Conservation (phyloP, 2,329 filamentous ascomycete species). For the Elsinoe batatas region DNA sequence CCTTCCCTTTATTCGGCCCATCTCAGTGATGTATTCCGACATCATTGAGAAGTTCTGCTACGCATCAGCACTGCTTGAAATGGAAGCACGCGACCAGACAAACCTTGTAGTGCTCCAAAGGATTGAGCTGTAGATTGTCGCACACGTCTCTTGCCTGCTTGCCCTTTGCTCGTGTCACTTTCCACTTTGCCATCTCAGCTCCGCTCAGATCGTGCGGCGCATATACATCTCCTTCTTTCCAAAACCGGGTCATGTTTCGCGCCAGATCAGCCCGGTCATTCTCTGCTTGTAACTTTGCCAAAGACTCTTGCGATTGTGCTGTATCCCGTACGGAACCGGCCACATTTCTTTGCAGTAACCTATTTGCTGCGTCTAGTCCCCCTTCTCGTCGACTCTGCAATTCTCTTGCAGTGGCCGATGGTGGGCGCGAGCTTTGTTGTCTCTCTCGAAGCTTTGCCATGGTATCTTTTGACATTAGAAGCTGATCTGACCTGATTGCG, state of each 20-base stretch:
- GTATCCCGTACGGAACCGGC: not conserved
- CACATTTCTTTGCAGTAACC: not conserved
- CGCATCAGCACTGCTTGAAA: constrained; percentile 15
- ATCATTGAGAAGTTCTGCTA: constrained; percentile 82
- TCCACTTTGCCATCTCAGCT: constrained; percentile 74
- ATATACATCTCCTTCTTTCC: constrained; percentile 75
- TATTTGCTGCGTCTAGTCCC: not conserved
- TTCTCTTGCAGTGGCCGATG: not conserved
- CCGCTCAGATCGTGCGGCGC: constrained; percentile 76
- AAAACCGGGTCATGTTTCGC: constrained; percentile 58
- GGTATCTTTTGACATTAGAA: not conserved
- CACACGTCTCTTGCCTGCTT: constrained; percentile 54
- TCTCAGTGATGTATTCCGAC: constrained; percentile 74
- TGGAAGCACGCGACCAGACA: constrained; percentile 21
- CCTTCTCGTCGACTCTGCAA: not conserved
- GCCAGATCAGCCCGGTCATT: constrained; percentile 41
- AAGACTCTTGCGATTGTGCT: not conserved
- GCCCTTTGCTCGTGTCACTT: constrained; percentile 43
- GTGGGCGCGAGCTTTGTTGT: not conserved
- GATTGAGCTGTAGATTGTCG: constrained; percentile 69
- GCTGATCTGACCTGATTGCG: too few species aligned
- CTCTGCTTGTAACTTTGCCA: not conserved
- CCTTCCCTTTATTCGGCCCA: constrained; percentile 76
- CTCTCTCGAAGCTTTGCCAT: not conserved
- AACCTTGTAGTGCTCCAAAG: constrained; percentile 80